These are phyloP conservation scores for Psilocybe cubensis DNA, from an alignment of 768 basidiomycete species.

Conservation along the genomic window DNA sequence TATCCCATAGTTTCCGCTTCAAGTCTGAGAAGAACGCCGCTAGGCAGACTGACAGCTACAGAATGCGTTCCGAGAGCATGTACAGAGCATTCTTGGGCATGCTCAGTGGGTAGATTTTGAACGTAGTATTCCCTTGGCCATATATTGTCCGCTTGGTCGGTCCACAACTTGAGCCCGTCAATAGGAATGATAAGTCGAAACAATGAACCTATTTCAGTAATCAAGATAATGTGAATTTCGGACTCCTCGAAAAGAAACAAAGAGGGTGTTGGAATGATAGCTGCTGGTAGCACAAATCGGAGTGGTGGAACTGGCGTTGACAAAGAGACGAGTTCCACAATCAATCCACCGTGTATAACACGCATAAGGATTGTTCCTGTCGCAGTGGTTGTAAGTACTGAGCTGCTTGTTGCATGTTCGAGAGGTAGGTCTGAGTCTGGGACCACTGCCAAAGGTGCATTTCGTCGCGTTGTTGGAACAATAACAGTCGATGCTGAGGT, in stretches of 20 bases:
- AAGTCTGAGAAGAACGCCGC: slow-evolving; percentile 69
- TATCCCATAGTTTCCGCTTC: slow-evolving; percentile 64
- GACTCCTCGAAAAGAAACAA: slow-evolving; percentile 57
- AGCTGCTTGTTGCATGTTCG: slow-evolving; percentile 76
- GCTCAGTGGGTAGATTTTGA: slow-evolving; percentile 47
- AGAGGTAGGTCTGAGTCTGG: slow-evolving; percentile 50
- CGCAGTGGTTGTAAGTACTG: slow-evolving; percentile 54
- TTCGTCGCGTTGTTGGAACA: slow-evolving; percentile 62
- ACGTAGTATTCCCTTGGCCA: slow-evolving; percentile 74
- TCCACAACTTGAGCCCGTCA: slow-evolving; percentile 59
- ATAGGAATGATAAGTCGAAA: slow-evolving; percentile 74
- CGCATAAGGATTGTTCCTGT: slow-evolving; percentile 75
- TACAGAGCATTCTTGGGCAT: slow-evolving; percentile 46
- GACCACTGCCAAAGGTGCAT: slow-evolving; percentile 49
- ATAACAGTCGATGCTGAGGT: slow-evolving; percentile 52
- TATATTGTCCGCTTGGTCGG: slow-evolving; percentile 50
- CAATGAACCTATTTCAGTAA: slow-evolving; percentile 70
- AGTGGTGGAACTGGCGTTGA: slow-evolving; percentile 67
- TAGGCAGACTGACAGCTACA: slow-evolving; percentile 62
- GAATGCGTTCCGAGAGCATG: slow-evolving; percentile 70
- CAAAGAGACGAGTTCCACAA: slow-evolving; percentile 79
- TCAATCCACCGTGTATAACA: slow-evolving; percentile 71
- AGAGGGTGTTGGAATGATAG: slow-evolving; percentile 66
- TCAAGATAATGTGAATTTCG: slow-evolving; percentile 71
- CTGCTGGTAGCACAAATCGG: slow-evolving; percentile 78